phyloP scores from a whole-genome alignment of 768 basidiomycete genomes.

The Vararia minispora region DNA sequence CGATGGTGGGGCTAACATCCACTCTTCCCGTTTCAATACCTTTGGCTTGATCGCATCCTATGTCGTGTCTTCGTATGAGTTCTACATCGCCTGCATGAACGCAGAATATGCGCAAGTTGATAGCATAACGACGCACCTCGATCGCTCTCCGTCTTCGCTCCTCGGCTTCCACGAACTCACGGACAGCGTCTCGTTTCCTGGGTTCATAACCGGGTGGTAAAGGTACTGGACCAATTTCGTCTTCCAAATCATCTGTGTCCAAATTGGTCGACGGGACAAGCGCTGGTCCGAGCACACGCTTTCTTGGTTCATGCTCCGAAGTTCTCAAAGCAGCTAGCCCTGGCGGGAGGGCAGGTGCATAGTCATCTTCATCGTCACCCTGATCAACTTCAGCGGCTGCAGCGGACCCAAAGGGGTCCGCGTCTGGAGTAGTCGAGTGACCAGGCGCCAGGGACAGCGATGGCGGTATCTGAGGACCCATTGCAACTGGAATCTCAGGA shows the following conservation, averaged over 20 bases:
- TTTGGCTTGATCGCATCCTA: constrained; percentile 75
- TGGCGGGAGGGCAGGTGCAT: constrained; percentile 65
- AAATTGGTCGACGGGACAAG: constrained; percentile 28
- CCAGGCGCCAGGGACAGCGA: constrained; percentile 1
- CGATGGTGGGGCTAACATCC: constrained; percentile 95
- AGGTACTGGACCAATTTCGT: constrained; percentile 80
- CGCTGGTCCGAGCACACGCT: constrained; percentile 41
- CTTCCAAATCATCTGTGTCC: constrained; percentile 44
- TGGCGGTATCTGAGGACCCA: too few relatives aligned
- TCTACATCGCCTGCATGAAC: not conserved
- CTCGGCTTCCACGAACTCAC: constrained; percentile 80
- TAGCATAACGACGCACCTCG: constrained; percentile 33
- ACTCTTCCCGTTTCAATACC: constrained; percentile 76
- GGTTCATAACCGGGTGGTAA: constrained; percentile 40
- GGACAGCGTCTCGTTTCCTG: constrained; percentile 61
- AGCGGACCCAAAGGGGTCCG: not conserved
- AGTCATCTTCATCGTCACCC: constrained; percentile 57
- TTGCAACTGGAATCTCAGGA: constrained; percentile 18
- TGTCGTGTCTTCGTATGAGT: not conserved
- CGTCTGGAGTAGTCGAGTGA: constrained; percentile 9
- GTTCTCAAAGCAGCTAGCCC: constrained; percentile 42
- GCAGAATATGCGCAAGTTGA: not conserved
- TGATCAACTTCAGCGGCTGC: constrained; percentile 24
- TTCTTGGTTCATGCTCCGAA: constrained; percentile 21
- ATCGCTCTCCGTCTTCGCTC: constrained; percentile 60